Conservation (phyloP, 176 grass and related monocot species). For the Raddia distichophylla region DNA sequence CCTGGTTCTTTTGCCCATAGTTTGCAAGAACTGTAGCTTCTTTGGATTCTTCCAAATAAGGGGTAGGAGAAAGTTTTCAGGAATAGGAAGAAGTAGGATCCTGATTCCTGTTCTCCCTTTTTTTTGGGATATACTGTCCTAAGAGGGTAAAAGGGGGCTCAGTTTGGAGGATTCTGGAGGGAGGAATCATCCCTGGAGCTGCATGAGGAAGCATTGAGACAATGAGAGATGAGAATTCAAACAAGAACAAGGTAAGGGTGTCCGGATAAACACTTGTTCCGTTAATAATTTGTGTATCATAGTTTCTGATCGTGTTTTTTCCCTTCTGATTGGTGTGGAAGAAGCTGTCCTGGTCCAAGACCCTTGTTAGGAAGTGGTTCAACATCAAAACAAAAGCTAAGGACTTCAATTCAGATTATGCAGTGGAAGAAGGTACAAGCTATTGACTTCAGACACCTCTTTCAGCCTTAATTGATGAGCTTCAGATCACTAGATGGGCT, state of each 20-base stretch:
- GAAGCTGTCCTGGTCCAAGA: constrained; percentile 95
- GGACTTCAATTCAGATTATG: constrained; percentile 75
- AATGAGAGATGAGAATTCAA: constrained; percentile 90
- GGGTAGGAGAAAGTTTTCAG: neutral
- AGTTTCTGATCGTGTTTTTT: constrained; percentile 30
- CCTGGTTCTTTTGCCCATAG: constrained; percentile 1
- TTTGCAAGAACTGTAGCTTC: constrained; percentile 3
- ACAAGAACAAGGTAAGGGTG: constrained; percentile 69
- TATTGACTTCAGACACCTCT: constrained; percentile 13
- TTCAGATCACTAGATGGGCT: neutral
- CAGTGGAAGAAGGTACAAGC: constrained; percentile 58
- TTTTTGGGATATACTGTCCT: constrained; percentile 11
- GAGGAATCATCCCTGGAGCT: constrained; percentile 36
- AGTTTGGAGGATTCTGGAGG: constrained; percentile 36
- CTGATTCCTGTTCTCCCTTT: constrained; percentile 39
- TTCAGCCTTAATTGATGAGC: neutral
- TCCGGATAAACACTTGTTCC: constrained; percentile 24
- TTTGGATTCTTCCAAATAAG: constrained; percentile 25
- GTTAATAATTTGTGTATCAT: constrained; percentile 14
- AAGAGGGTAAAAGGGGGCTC: neutral
- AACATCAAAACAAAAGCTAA: constrained; percentile 89
- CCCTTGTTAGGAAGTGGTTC: constrained; percentile 93
- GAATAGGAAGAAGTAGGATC: constrained; percentile 35
- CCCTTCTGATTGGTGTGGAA: constrained; percentile 45
- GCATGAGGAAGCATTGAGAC: constrained; percentile 72